Conservation (phyloP, 1,284 basidiomycete genomes). For the Cystobasidiaceae sp. region DNA sequence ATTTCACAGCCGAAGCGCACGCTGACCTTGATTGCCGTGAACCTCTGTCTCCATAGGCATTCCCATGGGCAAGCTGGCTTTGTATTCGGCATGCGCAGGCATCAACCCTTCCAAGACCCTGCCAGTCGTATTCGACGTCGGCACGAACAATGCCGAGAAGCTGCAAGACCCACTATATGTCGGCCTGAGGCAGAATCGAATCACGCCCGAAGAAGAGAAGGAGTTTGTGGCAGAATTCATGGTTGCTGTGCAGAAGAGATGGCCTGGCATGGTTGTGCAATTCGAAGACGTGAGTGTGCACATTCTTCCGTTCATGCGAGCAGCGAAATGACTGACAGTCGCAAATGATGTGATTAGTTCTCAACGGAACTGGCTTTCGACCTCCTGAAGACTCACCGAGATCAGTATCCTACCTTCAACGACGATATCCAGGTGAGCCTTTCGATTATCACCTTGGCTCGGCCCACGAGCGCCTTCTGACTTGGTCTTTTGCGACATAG, state of each 20-base stretch:
- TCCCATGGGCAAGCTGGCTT: slow-evolving; percentile 82
- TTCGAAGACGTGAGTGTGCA: slow-evolving; percentile 58
- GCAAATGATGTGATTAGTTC: slow-evolving; percentile 27
- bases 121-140: slow-evolving; percentile 78
- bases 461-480: slow-evolving; percentile 31
- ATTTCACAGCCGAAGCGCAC: background rate
- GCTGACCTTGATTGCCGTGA: slow-evolving; percentile 49
- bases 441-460: no score
- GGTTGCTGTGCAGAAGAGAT: slow-evolving; percentile 45
- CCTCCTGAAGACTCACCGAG: slow-evolving; percentile 69
- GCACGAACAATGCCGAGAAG: slow-evolving; percentile 77
- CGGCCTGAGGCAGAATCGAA: slow-evolving; percentile 64
- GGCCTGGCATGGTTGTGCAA: slow-evolving; percentile 60
- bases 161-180: slow-evolving; percentile 86
- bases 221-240: slow-evolving; percentile 93
- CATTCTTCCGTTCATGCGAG: background rate
- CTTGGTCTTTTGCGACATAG: no score
- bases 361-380: slow-evolving; percentile 79
- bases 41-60: no score
- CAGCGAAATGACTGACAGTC: background rate
- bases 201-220: slow-evolving; percentile 56
- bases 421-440: slow-evolving; percentile 88
- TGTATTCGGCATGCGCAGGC: slow-evolving; percentile 79
- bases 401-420: slow-evolving; percentile 77
- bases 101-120: slow-evolving; percentile 68